Evolutionary conservation across 208 protist genomes (phyloP), one percentile per base, ranked within the genome.

Genomic region (Kentomonas sorsogonicus): DNA sequence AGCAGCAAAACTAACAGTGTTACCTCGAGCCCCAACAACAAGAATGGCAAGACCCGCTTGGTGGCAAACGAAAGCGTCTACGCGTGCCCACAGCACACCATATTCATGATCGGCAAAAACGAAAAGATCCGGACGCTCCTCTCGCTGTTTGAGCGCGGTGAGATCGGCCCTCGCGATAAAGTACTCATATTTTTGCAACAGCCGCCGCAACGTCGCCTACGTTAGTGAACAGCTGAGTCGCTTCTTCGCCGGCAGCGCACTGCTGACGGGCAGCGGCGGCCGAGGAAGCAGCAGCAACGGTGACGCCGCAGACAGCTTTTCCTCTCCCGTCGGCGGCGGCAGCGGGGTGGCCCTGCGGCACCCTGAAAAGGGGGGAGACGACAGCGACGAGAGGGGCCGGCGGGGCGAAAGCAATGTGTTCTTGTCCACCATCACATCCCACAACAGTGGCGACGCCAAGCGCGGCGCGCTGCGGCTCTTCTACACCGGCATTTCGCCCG

Each of bases 391-490:
- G 33, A 5, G 33, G 33, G 7, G 5, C 7, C 33, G 11, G 33
- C 33, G 11, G 33, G 33, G 11, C 7, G 33, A 5, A 11, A 5
- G 11, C 7, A 5, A 43, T 15, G 44, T 84, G 11, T 68, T 77
- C 60, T 46, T 86, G 2, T 80, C 79, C 0, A 86, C 73, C 15
- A 66, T 94, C 18, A 82, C 87, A 39, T 84, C 83, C 20, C 77
- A 71, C 43, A 52, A 70, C 54, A 86, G 76, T n/a, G 44, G 65
- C 16, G 77, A 72, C 25, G 83, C 68, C 33, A 77, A 79, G 15
- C 56, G 72, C 5, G 80, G 76, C 0, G 78, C 77, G 15, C 75
- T 99, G 53, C 77, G 94, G 48, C 86, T 96, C 56, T 99, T 99
- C 63, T 38, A 85, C 23, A 79, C 59, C 1, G 97, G 97, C 38